A percentile compares a stretch with the other conserved stretches of the same genome.
phyloP scores from a whole-genome alignment of 106 monocot species.

The Amphibolis antarctica region DNA sequence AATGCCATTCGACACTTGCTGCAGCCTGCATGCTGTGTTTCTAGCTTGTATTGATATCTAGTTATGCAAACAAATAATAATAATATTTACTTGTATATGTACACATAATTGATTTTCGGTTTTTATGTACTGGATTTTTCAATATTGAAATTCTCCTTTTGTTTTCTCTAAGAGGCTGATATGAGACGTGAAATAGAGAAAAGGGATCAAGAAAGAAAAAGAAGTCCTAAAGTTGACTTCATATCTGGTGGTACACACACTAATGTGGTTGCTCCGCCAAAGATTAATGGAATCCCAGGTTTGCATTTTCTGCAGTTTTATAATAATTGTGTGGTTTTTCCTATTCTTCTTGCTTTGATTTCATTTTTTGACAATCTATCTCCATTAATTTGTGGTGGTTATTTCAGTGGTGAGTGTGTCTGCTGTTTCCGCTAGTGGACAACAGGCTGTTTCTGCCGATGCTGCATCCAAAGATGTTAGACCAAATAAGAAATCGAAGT shows the following conservation, averaged over 20 bases:
- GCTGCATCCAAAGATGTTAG: slow-evolving; percentile 33
- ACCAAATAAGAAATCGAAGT: slow-evolving; percentile 79
- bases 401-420: slow-evolving; percentile 17
- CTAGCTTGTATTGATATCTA: no score
- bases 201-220: slow-evolving; percentile 85
- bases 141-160: background rate
- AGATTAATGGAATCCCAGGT: slow-evolving; percentile 36
- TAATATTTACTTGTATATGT: no score
- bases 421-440: slow-evolving; percentile 18
- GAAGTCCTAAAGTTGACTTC: slow-evolving; percentile 73
- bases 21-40: no score
- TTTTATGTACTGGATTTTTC: background rate
- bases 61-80: no score
- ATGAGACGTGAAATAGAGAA: slow-evolving; percentile 85
- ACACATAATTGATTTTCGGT: background rate
- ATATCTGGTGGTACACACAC: slow-evolving; percentile 57
- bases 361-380: background rate
- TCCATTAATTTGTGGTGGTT: background rate
- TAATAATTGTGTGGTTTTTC: background rate
- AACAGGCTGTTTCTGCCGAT: slow-evolving; percentile 27
- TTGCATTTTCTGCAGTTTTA: background rate
- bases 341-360: background rate
- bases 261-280: slow-evolving; percentile 25
- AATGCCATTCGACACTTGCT: no score
- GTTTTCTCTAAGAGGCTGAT: slow-evolving; percentile 52